phyloP scores from a whole-genome alignment of 169 alveolate species.

The Plasmodium yoelii region DNA sequence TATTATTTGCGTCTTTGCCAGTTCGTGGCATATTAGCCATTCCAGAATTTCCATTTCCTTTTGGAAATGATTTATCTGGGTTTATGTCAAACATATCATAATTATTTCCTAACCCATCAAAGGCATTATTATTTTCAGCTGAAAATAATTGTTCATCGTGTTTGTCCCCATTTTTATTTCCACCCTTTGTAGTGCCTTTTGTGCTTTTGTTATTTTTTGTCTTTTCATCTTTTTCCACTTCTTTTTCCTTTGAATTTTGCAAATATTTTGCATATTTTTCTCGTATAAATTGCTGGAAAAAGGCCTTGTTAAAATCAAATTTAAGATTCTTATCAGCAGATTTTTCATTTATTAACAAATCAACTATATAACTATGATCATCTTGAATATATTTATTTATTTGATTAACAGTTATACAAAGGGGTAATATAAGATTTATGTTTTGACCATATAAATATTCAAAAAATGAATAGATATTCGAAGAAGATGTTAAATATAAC shows the following conservation, averaged over 20 bases:
- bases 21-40: background rate
- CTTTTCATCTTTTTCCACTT: background rate
- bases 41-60: constrained; percentile 9
- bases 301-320: constrained; percentile 19
- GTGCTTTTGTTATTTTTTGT: background rate
- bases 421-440: constrained; percentile 46
- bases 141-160: background rate
- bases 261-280: constrained; percentile 60
- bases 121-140: too few relatives aligned
- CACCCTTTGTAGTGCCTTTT: background rate
- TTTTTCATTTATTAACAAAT: constrained; percentile 23
- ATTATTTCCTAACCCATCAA: background rate
- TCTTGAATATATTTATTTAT: constrained; percentile 65
- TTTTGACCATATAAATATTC: constrained; percentile 64
- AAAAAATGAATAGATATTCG: constrained; percentile 67
- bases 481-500: constrained; percentile 63
- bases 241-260: background rate
- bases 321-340: constrained; percentile 32
- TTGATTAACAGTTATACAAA: constrained; percentile 73
- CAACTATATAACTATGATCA: constrained; percentile 40
- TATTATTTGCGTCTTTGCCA: background rate
- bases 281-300: constrained; percentile 34
- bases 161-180: background rate
- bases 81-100: constrained; percentile 19
- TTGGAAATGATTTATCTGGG: constrained; percentile 53